Base-by-base conservation (phyloP, 768 basidiomycete species). In the Porpolomopsis calyptriformis region DNA sequence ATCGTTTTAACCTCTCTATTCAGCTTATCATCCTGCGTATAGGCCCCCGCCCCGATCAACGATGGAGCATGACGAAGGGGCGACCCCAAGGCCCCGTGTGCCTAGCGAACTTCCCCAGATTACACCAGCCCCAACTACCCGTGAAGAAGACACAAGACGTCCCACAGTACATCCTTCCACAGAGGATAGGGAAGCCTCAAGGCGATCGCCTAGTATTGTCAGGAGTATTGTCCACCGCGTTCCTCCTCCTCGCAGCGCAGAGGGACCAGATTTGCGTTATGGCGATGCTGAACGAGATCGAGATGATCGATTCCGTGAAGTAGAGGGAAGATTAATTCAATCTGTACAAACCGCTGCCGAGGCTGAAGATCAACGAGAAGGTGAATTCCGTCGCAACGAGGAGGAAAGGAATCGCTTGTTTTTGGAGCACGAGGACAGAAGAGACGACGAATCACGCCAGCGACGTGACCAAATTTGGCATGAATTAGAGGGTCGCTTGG, bases 301-400 rank as follows among this genome's bases (percentile, higher is more conserved):
- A 8, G 61, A 76, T 0, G 71, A 77, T 46, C 76, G 76, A 16
- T 66, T 87, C 20, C 70, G 71, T 8, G 78, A 76, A 0, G 68
- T 76, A 16, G 76, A 79, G 42, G 60, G 65, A 16, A 69, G 70
- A 18, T 56, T 86, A 10, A 65, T 68, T 3, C 64, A 73, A 24
- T 65, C 74, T 4, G 65, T 69, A 7, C 64, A 67, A 6, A 68
- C 69, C 2, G 73, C 77, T 0, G 70, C 73, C 27, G 74, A 76
- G 42, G 75, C 74, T 1, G 86, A 89, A 54, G 71, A 76, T 20
- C 66, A 66, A 38, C 74, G 85, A 8, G 85, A 88, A 47, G 60
- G 58, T 6, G 76, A 79, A 24, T 87, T 85, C 62, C 71, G 74
- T 14, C 63, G 64, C 1, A 73, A 75, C 48, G 86, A 89, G 59